Conservation (phyloP, 805 yeast genomes). For the Starmerella floris region DNA sequence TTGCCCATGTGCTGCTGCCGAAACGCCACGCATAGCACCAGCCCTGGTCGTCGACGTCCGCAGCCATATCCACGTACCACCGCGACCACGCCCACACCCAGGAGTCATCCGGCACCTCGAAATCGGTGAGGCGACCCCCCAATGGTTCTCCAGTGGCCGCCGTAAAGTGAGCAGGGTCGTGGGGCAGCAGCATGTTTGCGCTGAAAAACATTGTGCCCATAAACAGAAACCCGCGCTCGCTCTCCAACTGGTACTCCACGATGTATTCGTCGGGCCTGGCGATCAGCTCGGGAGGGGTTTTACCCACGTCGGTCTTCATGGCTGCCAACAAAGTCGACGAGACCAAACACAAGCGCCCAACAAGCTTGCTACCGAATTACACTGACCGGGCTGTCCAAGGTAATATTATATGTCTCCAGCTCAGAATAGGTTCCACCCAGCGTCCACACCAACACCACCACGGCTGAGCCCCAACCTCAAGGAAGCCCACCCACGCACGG, state of each 20-base stretch:
- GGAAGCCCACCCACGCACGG: too few relatives aligned
- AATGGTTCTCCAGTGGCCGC: constrained; percentile 24
- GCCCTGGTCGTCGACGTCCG: constrained; percentile 72
- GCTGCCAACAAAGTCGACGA: too few relatives aligned
- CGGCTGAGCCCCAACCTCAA: too few relatives aligned
- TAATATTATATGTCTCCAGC: not conserved
- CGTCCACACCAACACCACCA: too few relatives aligned
- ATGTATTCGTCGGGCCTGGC: constrained; percentile 17
- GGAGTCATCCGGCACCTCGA: constrained; percentile 39
- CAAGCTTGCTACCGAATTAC: too few relatives aligned
- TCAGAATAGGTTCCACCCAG: too few relatives aligned
- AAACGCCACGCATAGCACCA: constrained; percentile 56
- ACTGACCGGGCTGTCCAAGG: too few relatives aligned
- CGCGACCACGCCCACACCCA: constrained; percentile 59
- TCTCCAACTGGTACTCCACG: constrained; percentile 28
- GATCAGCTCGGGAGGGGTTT: not conserved
- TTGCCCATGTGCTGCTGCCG: constrained; percentile 45
- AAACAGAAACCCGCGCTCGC: constrained; percentile 32
- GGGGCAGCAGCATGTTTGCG: constrained; percentile 26
- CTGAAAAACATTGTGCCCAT: constrained; percentile 31
- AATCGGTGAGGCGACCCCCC: constrained; percentile 19
- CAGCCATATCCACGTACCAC: constrained; percentile 62
- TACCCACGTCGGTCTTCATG: not conserved
- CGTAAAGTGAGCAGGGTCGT: constrained; percentile 31
- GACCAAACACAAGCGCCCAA: too few relatives aligned